phyloP scores from a whole-genome alignment of 1,284 basidiomycete species.

The Cryptococcus jaspeensis region DNA sequence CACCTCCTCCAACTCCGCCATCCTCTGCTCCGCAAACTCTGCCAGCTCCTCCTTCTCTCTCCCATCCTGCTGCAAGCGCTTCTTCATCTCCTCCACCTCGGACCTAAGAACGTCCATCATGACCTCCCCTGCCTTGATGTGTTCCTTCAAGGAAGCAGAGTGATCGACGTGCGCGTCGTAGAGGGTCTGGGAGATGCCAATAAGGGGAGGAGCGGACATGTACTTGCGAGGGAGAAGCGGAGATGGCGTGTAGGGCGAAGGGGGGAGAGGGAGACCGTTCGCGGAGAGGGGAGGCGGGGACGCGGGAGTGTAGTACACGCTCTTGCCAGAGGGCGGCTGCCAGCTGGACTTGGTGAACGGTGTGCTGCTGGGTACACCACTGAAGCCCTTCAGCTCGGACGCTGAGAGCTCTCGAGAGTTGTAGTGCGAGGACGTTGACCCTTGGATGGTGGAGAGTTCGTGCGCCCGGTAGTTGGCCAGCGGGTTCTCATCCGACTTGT shows the following conservation, averaged over 20 bases:
- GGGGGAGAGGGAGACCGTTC: slow-evolving; percentile 10
- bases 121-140: slow-evolving; percentile 17
- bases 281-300: background rate
- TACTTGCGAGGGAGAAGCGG: slow-evolving; percentile 8
- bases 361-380: too few relatives aligned
- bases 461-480: slow-evolving; percentile 12
- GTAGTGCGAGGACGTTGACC: slow-evolving; percentile 9
- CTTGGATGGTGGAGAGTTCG: slow-evolving; percentile 22
- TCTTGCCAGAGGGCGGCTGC: background rate
- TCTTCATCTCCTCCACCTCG: slow-evolving; percentile 14
- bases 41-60: slow-evolving; percentile 9
- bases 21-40: slow-evolving; percentile 4
- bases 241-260: background rate
- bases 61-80: slow-evolving; percentile 5
- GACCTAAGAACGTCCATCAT: slow-evolving; percentile 19
- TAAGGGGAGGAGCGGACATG: slow-evolving; percentile 24
- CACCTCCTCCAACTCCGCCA: slow-evolving; percentile 9
- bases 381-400: too few relatives aligned
- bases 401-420: background rate
- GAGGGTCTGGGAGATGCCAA: slow-evolving; percentile 11
- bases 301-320: background rate
- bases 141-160: slow-evolving; percentile 15
- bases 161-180: slow-evolving; percentile 23
- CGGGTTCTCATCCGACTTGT: slow-evolving; percentile 1
- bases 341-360: too few relatives aligned